Evolutionary conservation across 2,329 filamentous ascomycete genomes (phyloP), one percentile per base, ranked within the genome.

Genomic region (Trichoderma brevicompactum): DNA sequence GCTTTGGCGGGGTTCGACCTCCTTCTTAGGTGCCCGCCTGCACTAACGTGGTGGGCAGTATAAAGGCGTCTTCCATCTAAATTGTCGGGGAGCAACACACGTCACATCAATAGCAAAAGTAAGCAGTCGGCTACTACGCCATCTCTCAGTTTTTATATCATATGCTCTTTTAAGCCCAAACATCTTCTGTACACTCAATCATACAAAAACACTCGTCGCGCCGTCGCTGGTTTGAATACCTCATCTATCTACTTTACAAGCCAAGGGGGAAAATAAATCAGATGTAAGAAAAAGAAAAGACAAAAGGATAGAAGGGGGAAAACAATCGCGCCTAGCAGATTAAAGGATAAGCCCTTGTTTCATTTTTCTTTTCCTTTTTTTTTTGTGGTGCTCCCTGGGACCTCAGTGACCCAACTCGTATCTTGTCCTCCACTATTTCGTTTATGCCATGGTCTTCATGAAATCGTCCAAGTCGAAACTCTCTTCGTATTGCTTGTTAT

Each of bases 401-500:
- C 43, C 43, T 48, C 32, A 17, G 46, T 41, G 38, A 15, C 6
- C 52, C 19, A 54, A 40, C 12, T n/a, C 13, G 15, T n/a, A 23
- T 50, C 19, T 41, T 28, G 28, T 28, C 19, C 23, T 23, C 43
- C 17, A 5, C 53, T 41, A 40, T 60, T 53, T 55, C 55, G 40
- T 50, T 74, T 74, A 84, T 66, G 92, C 92, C 92, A 99, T 97
- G 71, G 87, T 96, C 77, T 93, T 94, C 80, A 99, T 84, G 81
- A 98, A 99, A 3, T 92, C 94, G 73, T 97, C 93, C 70, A 99
- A 81, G 76, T 98, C 92, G 77, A 97, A 98, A 78, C 96, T 96
- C 80, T 99, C 95, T 79, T 97, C 93, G 78, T 99, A 99, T 81
- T 97, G 94, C 75, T 89, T 89, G 76, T 97, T 94, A 76, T 99